These are phyloP conservation scores for Lepidium didymum DNA, from an alignment of 345 rosid genomes.

Conservation along the genomic window DNA sequence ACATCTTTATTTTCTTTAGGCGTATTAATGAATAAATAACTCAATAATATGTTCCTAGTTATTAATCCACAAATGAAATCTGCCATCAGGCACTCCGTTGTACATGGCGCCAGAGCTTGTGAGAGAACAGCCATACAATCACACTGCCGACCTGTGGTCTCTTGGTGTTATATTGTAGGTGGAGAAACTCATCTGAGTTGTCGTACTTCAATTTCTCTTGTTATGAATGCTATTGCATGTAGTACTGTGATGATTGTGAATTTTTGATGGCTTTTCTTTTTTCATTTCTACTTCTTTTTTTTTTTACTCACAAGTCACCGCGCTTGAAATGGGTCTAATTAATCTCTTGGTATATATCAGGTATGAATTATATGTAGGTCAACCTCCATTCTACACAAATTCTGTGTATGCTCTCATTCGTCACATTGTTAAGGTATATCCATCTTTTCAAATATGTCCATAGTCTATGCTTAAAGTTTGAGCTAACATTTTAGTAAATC, in stretches of 20 bases:
- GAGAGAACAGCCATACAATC: constrained; percentile 95
- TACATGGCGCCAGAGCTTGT: constrained; percentile 99
- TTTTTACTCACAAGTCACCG: not conserved
- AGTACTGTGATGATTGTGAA: not conserved
- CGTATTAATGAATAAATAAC: constrained; percentile 2
- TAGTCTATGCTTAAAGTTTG: constrained; percentile 16
- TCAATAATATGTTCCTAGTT: not conserved
- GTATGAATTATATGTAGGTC: constrained; percentile 96
- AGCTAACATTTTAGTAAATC: constrained; percentile 31
- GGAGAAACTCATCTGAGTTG: not conserved
- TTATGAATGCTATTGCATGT: not conserved
- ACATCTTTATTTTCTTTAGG: constrained; percentile 1
- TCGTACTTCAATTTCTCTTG: not conserved
- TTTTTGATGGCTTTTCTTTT: constrained; percentile 11
- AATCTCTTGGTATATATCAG: constrained; percentile 34
- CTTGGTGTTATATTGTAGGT: constrained; percentile 97
- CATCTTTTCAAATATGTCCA: constrained; percentile 3
- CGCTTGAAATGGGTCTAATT: constrained; percentile 5
- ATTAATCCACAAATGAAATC: constrained; percentile 1
- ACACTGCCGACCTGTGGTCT: constrained; percentile 97
- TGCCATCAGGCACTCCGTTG: constrained; percentile 76
- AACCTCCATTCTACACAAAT: constrained; percentile 97
- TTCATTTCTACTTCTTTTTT: not conserved
- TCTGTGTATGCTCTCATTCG: constrained; percentile 96
- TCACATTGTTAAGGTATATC: constrained; percentile 85